phyloP scores from a whole-genome alignment of 2,329 filamentous ascomycete species.

The Colletotrichum sp. region DNA sequence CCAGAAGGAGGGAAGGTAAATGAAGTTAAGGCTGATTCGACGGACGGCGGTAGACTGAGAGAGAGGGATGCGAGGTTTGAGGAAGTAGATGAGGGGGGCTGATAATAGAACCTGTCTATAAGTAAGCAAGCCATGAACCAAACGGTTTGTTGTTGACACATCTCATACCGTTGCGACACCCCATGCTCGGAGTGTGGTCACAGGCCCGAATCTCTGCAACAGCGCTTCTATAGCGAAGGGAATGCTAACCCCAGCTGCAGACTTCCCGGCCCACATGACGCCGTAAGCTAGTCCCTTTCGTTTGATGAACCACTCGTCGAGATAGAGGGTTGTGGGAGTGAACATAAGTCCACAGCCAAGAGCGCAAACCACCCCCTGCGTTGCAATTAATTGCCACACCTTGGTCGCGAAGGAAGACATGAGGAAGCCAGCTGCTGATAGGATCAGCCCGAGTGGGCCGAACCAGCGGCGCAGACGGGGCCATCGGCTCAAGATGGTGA shows the following conservation, averaged over 20 bases:
- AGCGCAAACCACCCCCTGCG: not conserved
- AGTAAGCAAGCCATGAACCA: not conserved
- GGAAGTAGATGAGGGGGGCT: not conserved
- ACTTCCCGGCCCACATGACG: not conserved
- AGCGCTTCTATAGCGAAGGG: not conserved
- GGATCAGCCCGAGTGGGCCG: fast-evolving
- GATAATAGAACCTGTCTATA: fast-evolving
- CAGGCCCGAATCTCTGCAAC: fast-evolving
- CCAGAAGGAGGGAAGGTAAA: not conserved
- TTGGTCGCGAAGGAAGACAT: not conserved
- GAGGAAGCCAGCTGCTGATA: fast-evolving
- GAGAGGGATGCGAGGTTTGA: not conserved
- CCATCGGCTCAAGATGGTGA: not conserved
- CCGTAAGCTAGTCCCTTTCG: not conserved
- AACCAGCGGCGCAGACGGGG: not conserved
- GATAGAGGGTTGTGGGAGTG: not conserved
- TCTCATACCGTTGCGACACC: not conserved
- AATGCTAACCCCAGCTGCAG: fast-evolving
- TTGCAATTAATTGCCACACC: not conserved
- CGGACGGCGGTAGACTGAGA: not conserved
- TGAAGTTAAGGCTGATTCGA: not conserved
- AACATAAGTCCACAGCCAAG: not conserved
- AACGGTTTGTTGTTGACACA: too few species aligned
- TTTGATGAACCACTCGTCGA: not conserved
- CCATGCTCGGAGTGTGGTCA: not conserved